These are phyloP conservation scores for Metschnikowia matae DNA, from an alignment of 805 yeast genomes.

Conservation along the genomic window DNA sequence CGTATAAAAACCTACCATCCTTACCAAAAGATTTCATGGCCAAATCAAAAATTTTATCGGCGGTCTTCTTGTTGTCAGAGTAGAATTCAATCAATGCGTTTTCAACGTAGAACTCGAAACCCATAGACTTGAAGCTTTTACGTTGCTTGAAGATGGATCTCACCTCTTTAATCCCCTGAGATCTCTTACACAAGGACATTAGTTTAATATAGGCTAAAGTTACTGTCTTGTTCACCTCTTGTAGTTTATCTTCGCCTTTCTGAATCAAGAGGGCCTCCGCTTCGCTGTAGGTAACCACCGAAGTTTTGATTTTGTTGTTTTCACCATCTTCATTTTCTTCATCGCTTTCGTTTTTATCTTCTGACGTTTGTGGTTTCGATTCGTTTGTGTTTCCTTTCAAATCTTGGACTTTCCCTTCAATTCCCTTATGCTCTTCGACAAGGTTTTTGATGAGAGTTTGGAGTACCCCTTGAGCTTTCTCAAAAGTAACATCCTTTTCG, in stretches of 20 bases:
- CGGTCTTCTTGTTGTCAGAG: slow-evolving; percentile 61
- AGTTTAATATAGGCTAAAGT: slow-evolving; percentile 66
- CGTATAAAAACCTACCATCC: slow-evolving; percentile 58
- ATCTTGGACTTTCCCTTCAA: slow-evolving; percentile 21
- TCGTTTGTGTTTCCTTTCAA: slow-evolving; percentile 14
- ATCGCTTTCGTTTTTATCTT: slow-evolving; percentile 13
- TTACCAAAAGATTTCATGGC: slow-evolving; percentile 53
- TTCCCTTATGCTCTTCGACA: slow-evolving; percentile 31
- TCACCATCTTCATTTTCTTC: slow-evolving; percentile 17
- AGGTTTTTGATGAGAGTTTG: slow-evolving; percentile 48
- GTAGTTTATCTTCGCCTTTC: slow-evolving; percentile 20
- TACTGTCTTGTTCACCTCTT: slow-evolving; percentile 34
- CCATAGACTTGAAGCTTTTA: slow-evolving; percentile 49
- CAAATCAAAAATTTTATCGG: slow-evolving; percentile 77
- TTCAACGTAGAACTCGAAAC: slow-evolving; percentile 75
- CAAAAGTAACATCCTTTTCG: slow-evolving; percentile 54
- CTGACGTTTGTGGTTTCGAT: slow-evolving; percentile 3
- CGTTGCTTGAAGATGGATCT: slow-evolving; percentile 68
- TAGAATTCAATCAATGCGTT: slow-evolving; percentile 79
- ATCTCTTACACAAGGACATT: slow-evolving; percentile 69
- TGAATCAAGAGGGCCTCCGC: slow-evolving; percentile 22
- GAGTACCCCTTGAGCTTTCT: slow-evolving; percentile 49
- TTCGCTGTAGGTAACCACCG: slow-evolving; percentile 14
- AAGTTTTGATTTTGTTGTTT: neutral
- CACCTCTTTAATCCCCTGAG: slow-evolving; percentile 66